Evolutionary conservation across 2,329 filamentous ascomycete genomes (phyloP).

Genomic region (Pseudogymnoascus verrucosus): DNA sequence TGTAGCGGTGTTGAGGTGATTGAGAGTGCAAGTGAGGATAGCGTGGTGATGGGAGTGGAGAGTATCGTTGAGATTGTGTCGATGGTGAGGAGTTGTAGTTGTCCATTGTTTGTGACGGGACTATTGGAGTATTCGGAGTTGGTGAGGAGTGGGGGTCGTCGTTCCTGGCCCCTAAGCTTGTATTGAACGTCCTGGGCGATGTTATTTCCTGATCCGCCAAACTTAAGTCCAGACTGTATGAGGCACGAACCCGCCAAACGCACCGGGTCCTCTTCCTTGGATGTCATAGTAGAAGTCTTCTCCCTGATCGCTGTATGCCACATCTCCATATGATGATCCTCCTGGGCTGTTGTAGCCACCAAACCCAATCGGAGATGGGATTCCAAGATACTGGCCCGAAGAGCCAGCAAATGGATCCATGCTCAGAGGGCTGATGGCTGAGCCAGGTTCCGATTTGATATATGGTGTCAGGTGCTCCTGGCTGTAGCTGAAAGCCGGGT

Average conservation of each 20-base stretch:
- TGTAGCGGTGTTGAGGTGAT: not conserved
- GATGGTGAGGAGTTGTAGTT: constrained; percentile 13
- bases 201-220: constrained; percentile 22
- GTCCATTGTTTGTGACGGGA: not conserved
- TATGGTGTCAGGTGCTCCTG: constrained; percentile 53
- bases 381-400: constrained; percentile 50
- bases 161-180: not conserved
- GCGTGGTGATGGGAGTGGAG: constrained; percentile 15
- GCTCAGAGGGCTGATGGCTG: constrained; percentile 45
- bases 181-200: not conserved
- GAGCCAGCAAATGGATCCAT: constrained; percentile 46
- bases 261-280: constrained; percentile 25
- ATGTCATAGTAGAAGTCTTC: constrained; percentile 24
- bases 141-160: not conserved
- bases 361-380: constrained; percentile 52
- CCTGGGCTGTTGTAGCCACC: constrained; percentile 49
- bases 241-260: constrained; percentile 31
- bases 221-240: constrained; percentile 29
- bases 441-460: constrained; percentile 39
- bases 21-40: not conserved
- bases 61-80: constrained; percentile 16
- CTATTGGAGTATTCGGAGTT: not conserved
- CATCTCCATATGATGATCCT: constrained; percentile 51
- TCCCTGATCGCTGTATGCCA: constrained; percentile 55
- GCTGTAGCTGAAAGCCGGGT: constrained; percentile 55